phyloP scores from a whole-genome alignment of 2,329 filamentous ascomycete genomes.

The Stagonosporopsis vannaccii region DNA sequence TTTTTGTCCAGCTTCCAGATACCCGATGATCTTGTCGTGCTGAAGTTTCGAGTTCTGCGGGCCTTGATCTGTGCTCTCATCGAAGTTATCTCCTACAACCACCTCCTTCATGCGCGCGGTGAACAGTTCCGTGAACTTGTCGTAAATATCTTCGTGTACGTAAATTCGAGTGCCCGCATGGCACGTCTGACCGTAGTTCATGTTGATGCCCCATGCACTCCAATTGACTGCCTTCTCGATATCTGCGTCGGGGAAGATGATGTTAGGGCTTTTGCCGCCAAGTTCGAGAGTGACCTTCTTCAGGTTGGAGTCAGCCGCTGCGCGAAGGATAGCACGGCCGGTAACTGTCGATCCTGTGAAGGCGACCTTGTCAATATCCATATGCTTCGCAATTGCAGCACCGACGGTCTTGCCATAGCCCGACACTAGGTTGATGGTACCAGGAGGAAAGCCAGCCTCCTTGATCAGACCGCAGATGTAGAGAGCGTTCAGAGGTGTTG shows the following conservation, averaged over 20 bases:
- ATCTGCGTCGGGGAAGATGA: constrained; percentile 55
- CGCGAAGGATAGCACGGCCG: constrained; percentile 25
- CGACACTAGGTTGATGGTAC: constrained; percentile 66
- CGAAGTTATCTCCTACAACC: constrained; percentile 42
- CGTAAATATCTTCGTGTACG: constrained; percentile 50
- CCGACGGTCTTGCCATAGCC: constrained; percentile 61
- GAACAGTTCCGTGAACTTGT: constrained; percentile 47
- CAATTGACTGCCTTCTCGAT: constrained; percentile 52
- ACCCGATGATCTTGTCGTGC: constrained; percentile 13
- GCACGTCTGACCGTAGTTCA: constrained; percentile 51
- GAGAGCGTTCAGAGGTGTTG: constrained; percentile 31
- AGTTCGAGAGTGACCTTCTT: constrained; percentile 55
- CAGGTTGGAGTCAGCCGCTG: constrained; percentile 43
- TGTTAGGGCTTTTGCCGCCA: constrained; percentile 54
- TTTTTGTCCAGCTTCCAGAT: constrained; percentile 30
- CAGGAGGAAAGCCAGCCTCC: constrained; percentile 61
- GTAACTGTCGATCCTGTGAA: constrained; percentile 53
- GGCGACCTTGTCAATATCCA: constrained; percentile 50
- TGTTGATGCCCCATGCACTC: constrained; percentile 47
- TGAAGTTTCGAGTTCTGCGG: constrained; percentile 44
- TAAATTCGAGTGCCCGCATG: constrained; percentile 49
- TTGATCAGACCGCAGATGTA: constrained; percentile 35
- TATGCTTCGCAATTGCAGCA: constrained; percentile 48
- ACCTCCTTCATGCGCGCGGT: constrained; percentile 43
- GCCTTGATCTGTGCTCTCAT: constrained; percentile 41